Evolutionary conservation across 2,329 filamentous ascomycete genomes (phyloP), one percentile per base, ranked within the genome.

Genomic region (Macrophomina pseudophaseolina): DNA sequence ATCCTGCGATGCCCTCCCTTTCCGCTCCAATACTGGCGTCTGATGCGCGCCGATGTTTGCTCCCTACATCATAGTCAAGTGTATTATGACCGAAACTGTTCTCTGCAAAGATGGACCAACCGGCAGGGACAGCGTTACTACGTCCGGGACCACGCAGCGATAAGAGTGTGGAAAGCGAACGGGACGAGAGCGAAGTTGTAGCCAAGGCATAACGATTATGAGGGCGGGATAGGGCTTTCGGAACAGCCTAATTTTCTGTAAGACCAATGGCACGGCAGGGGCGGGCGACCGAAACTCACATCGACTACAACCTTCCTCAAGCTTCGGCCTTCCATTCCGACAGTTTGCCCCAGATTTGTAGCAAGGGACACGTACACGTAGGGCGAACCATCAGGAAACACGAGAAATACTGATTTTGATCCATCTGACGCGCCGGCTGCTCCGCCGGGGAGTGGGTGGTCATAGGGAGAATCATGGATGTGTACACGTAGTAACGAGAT

Each of bases 321-420:
- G 71, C 87, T 90, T 59, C 86, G 78, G 5, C 74, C 74, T 52
- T 75, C 74, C 18, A 72, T 73, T 0, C 76, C 74, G 5, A 76
- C 73, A 3, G 74, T 71, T 53, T 78, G 74, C n/a, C 77, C 76
- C 1, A 74, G 71, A 42, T 74, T 70, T 12, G 78, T 79, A 5
- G 83, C 76, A 12, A 88, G 76, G 1, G 86, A 88, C 7, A 86
- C 83, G 76, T 92, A 96, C 52, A 96, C 82, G 69, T 89, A 89
- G 0, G 92, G 91, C 11, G 91, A 90, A 40, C 89, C 90, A 73
- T 94, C 90, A 0, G 93, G 93, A 72, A 96, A 94, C 1, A 91
- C 91, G 68, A 96, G 83, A 73, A 92, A 95, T 46, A 97, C 86
- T 2, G 91, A 90, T 69, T 88, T 86, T 12, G 89, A 89, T 1